Percentiles rank a stretch among this genome's conserved stretches.
These are phyloP conservation scores for Fusarium nanum DNA, from an alignment of 2,329 filamentous ascomycete species.

Conservation along the genomic window DNA sequence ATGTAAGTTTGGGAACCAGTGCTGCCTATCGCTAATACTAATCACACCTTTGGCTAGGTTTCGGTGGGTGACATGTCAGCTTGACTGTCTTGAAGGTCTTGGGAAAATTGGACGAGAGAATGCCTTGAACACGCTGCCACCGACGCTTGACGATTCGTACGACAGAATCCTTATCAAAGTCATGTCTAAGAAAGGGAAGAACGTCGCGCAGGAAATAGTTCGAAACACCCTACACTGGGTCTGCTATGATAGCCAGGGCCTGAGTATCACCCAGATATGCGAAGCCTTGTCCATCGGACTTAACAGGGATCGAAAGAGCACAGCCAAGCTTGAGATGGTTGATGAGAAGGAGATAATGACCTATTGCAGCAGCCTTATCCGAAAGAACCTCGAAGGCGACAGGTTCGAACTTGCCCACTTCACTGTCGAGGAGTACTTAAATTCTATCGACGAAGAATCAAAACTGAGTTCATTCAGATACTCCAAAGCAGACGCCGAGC, in stretches of 20 bases:
- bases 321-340: background rate
- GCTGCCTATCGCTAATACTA: background rate
- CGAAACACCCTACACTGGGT: background rate
- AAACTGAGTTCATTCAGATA: background rate
- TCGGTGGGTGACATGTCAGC: background rate
- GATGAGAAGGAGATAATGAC: background rate
- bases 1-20: background rate
- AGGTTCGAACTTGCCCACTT: background rate
- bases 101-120: background rate
- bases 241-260: background rate
- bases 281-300: background rate
- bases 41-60: background rate
- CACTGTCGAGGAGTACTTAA: background rate
- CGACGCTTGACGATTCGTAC: background rate
- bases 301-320: background rate
- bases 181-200: background rate
- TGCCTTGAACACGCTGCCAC: background rate
- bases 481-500: fast-evolving
- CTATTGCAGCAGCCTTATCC: background rate
- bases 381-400: background rate
- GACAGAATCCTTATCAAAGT: background rate
- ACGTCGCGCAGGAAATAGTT: background rate
- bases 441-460: background rate
- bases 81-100: background rate
- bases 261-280: background rate